Base-by-base conservation (phyloP, 108 stramenopile genomes). In the Skeletonema costatum region DNA sequence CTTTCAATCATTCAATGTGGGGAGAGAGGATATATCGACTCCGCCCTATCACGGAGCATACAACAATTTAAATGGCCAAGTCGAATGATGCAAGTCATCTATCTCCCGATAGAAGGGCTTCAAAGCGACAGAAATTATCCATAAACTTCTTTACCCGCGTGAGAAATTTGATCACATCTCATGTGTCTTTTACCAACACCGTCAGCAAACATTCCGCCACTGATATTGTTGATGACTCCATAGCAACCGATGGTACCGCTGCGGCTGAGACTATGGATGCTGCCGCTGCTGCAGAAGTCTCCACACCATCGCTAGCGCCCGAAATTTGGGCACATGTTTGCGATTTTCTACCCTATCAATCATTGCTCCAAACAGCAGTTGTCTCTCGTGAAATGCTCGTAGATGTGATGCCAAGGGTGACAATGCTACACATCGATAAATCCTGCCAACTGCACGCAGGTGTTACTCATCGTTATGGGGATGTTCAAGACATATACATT, bases 311-410 rank as follows among this genome's bases (percentile, higher is more conserved):
- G 14, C 66, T 46, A 12, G 32, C 35, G 21, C 50, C 73, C 9
- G 73, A 74, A 74, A 36, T 74, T 8, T 74, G 73, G 73, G 73
- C 73, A 3, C 73, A 66, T 2, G 73, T 68, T 16, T 66, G 66
- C 12, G 73, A 74, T n/a, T 74, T 66, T 44, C 64, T 74, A 13
- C 73, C 73, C 44, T 66, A 74, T 38, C 2, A 21, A 7, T 68
- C 65, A 16, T 25, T 74, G 25, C 73, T 74, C 7, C 44, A 51
- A 4, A 31, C 42, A 35, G 64, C 73, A 21, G 73, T 42, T 14
- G 73, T 74, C 48, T 68, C 66, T 17, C 64, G 64, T 21, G 31
- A 21, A 3, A 68, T 74, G 66, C 32, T 74, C 1, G 42, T 6
- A 6, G 66, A 68, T 14, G 66, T 48, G 9, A 68, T 74, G 64